Evolutionary conservation across 345 rosid species (phyloP).

Genomic region (Eucalyptus pumila): DNA sequence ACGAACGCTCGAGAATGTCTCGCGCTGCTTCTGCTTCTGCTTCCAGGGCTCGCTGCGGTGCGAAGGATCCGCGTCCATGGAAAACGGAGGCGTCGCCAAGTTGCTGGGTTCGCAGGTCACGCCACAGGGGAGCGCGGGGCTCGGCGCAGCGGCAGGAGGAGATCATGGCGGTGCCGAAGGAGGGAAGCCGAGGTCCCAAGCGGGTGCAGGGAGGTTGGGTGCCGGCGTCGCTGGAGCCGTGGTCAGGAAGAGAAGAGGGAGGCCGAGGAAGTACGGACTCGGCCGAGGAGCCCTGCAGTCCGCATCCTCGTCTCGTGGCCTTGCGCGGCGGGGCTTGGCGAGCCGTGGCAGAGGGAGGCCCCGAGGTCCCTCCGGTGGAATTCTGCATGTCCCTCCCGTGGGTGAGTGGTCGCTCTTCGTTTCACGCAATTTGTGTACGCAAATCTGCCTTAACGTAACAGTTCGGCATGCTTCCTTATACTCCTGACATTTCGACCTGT

Average conservation of each 20-base stretch:
- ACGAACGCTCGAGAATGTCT: neutral
- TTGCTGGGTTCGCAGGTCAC: neutral
- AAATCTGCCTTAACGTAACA: neutral
- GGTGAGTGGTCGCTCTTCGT: neutral
- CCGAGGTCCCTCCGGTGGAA: conserved; percentile 7
- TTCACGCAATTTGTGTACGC: neutral
- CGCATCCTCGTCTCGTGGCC: neutral
- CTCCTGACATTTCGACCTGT: neutral
- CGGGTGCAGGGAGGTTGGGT: neutral
- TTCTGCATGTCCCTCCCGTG: neutral
- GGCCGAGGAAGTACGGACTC: neutral
- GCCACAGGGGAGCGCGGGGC: neutral
- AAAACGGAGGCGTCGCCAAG: neutral
- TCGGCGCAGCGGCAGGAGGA: neutral
- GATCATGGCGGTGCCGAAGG: neutral
- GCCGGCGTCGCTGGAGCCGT: neutral
- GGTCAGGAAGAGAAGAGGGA: neutral
- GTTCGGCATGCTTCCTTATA: neutral
- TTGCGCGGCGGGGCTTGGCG: neutral
- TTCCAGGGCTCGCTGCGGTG: neutral
- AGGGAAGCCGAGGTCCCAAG: neutral
- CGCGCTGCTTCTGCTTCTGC: neutral
- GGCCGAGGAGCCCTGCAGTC: neutral
- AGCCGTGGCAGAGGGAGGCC: conserved; percentile 29
- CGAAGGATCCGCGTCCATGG: neutral